phyloP scores from a whole-genome alignment of 495 filamentous ascomycete species.

The Xylaria longipes region DNA sequence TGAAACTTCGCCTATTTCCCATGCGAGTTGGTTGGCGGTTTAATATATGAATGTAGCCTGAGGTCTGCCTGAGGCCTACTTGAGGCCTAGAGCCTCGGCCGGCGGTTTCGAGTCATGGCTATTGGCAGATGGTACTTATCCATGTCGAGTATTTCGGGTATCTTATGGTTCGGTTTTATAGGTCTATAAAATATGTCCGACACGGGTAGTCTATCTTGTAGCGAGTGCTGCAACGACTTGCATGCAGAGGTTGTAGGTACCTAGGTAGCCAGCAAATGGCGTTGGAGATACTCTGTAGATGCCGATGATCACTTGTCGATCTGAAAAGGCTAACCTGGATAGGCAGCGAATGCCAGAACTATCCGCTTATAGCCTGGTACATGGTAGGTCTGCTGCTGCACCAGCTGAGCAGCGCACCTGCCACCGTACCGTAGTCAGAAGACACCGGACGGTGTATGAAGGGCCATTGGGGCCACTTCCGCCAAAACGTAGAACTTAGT shows the following conservation, averaged over 20 bases:
- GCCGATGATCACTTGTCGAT: not conserved
- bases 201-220: not conserved
- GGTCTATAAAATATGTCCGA: not conserved
- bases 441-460: too few species aligned
- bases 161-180: not conserved
- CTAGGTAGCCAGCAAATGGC: not conserved
- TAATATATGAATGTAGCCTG: slow-evolving; percentile 14
- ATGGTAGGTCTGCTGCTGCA: not conserved
- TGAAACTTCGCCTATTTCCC: slow-evolving; percentile 16
- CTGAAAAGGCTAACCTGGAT: not conserved
- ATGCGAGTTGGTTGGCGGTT: slow-evolving; percentile 5
- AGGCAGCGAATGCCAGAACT: not conserved
- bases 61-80: not conserved
- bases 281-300: not conserved
- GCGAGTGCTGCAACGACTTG: not conserved
- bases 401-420: slow-evolving; percentile 19
- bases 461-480: too few species aligned
- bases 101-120: not conserved
- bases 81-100: not conserved
- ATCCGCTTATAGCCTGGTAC: not conserved
- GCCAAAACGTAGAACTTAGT: too few species aligned
- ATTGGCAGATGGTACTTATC: not conserved
- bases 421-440: not conserved
- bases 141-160: not conserved
- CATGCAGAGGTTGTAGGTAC: not conserved